Base-by-base conservation (phyloP, 768 basidiomycete species). In the Podaxis rugospora region DNA sequence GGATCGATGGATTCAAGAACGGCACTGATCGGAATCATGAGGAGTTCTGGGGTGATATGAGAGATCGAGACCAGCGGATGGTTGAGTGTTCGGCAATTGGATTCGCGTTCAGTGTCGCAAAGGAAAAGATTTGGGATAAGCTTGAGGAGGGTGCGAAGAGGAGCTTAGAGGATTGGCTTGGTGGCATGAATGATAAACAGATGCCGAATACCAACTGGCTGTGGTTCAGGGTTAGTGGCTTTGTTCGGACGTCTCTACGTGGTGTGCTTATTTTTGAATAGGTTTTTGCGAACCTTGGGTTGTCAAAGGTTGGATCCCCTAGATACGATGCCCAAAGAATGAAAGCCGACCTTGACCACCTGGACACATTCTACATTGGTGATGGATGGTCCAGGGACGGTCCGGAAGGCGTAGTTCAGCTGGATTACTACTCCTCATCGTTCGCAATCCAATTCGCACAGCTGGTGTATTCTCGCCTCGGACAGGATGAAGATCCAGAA, bases 161-260 rank as follows among this genome's bases (percentile, higher is more conserved):
- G 61, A 79, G 84, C 62, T 77, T 90, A 40, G 87, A 84, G 64
- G 73, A 73, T 10, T 91, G 89, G 86, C 76, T 91, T 2, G 83
- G 85, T 6, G 83, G 86, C 0, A 90, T 91, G 81, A 91, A 90
- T 67, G 86, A 87, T 71, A 90, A 90, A 76, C 82, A 87, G 63
- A 90, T 91, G 88, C 88, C 89, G 25, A 88, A 90, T 68, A 90
- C 89, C 5, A 91, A 91, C 66, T 90, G 89, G 88, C 77, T 92
- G 5, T 91, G 89, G 89, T 91, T 91, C 73, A 79, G 89, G 60
- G 88, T 85, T 59, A 47, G 82, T 72, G 14, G 9, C 2, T 32
- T 36, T 27, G 10, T 14, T 51, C 46, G 10, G 16, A 4, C 9
- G 21, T 13, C 35, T 59, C 28, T 35, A 6, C 11, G n/a, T 55